Evolutionary conservation across 2,329 filamentous ascomycete genomes (phyloP).

Genomic region (Colletotrichum echinochloae): DNA sequence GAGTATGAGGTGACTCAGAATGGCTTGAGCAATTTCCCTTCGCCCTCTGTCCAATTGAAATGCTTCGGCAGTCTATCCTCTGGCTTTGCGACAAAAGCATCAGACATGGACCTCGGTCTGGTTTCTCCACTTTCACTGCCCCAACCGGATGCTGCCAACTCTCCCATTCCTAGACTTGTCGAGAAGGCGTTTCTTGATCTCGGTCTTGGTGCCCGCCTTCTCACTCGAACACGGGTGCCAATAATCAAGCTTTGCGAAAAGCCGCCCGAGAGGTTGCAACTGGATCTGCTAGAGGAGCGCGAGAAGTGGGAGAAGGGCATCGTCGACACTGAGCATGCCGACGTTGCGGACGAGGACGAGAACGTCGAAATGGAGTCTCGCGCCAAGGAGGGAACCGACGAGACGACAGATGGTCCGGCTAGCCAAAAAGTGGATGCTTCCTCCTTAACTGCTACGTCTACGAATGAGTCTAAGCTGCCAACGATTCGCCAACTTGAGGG

Average conservation of each 20-base stretch:
- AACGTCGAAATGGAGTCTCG: conserved; percentile 9
- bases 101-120: conserved; percentile 90
- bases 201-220: conserved; percentile 80
- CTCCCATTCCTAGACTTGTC: conserved; percentile 77
- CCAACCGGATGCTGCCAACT: conserved; percentile 65
- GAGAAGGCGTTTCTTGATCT: conserved; percentile 79
- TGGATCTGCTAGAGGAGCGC: conserved; percentile 73
- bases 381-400: conserved; percentile 15
- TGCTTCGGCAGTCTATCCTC: conserved; percentile 87
- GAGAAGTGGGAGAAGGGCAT: conserved; percentile 76
- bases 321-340: conserved; percentile 52
- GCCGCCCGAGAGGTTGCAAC: conserved; percentile 70
- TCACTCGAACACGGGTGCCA: conserved; percentile 84
- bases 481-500: conserved; percentile 57
- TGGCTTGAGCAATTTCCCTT: conserved; percentile 59
- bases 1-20: conserved; percentile 61
- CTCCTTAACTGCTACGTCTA: background rate
- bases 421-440: background rate
- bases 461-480: conserved; percentile 6
- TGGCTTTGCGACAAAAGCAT: conserved; percentile 88
- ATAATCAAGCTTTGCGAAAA: conserved; percentile 88
- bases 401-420: conserved; percentile 15
- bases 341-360: conserved; percentile 49
- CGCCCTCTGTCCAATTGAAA: conserved; percentile 72
- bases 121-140: conserved; percentile 72